phyloP scores from a whole-genome alignment of 139 green algal genomes.

The Medakamo hakoo region DNA sequence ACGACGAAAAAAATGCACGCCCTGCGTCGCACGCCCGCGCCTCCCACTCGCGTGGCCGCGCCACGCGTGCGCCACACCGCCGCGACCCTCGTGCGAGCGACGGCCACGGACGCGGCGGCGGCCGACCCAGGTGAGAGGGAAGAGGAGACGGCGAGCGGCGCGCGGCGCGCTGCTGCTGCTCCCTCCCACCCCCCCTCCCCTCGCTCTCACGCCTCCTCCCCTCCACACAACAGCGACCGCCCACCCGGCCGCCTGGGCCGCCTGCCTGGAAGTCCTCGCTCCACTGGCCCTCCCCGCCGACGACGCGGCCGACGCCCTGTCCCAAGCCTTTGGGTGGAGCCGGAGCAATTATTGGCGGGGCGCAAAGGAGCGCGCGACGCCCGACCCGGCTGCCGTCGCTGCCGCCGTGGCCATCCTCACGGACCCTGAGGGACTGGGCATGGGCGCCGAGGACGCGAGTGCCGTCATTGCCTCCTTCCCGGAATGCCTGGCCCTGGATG shows the following conservation, averaged over 20 bases:
- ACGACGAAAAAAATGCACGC: no score
- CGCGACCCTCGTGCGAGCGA: no score
- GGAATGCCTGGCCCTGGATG: conserved; percentile 26
- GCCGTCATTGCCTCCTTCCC: conserved; percentile 20
- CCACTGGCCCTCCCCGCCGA: not conserved
- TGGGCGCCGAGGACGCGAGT: conserved; percentile 10
- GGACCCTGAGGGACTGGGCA: conserved; percentile 13
- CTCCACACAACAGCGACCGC: no score
- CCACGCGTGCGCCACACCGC: no score
- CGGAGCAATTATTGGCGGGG: conserved; percentile 22
- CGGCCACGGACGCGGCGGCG: no score
- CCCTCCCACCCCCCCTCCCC: no score
- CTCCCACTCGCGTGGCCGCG: no score
- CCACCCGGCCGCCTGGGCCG: not conserved
- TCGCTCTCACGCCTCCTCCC: no score
- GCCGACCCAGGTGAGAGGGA: no score
- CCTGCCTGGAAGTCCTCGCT: not conserved
- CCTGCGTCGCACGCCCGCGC: no score
- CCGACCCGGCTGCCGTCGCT: not conserved
- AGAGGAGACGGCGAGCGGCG: no score
- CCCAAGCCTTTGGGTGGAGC: conserved; percentile 25
- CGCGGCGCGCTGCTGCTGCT: no score
- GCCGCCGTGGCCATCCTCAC: conserved; percentile 14
- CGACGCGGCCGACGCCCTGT: conserved; percentile 3
- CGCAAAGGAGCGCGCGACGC: conserved; percentile 9